These are phyloP conservation scores for Debaryomyces tyrocola DNA, from an alignment of 805 yeast genomes.

Conservation along the genomic window DNA sequence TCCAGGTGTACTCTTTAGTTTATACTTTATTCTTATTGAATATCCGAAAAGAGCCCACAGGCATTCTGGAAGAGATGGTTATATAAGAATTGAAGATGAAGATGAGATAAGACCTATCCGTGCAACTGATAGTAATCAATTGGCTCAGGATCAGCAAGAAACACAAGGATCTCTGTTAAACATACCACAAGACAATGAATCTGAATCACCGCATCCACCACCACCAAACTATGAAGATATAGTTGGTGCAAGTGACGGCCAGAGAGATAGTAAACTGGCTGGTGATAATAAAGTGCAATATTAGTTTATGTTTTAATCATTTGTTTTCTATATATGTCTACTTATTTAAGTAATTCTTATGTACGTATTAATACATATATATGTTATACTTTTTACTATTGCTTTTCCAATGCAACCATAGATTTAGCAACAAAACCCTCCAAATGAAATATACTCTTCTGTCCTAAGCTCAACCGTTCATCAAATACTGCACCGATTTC, in stretches of 20 bases:
- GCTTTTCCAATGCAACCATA: constrained; percentile 70
- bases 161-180: no score
- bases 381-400: not conserved
- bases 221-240: constrained; percentile 29
- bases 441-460: constrained; percentile 87
- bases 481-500: constrained; percentile 69
- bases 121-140: not conserved
- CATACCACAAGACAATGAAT: no score
- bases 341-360: not conserved
- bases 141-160: not conserved
- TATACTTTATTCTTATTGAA: constrained; percentile 26
- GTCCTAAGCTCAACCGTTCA: constrained; percentile 82
- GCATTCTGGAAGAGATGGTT: constrained; percentile 13
- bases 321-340: not conserved
- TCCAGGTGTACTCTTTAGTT: constrained; percentile 33
- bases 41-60: constrained; percentile 8
- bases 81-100: constrained; percentile 20
- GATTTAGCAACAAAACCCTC: constrained; percentile 91
- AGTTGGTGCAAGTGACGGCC: constrained; percentile 11
- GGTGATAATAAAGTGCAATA: constrained; percentile 35
- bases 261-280: not conserved
- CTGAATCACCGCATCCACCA: not conserved
- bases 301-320: constrained; percentile 4
- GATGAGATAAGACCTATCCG: constrained; percentile 12
- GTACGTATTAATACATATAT: not conserved